phyloP scores from a whole-genome alignment of 768 basidiomycete species.

The Leucosporidium scottii region DNA sequence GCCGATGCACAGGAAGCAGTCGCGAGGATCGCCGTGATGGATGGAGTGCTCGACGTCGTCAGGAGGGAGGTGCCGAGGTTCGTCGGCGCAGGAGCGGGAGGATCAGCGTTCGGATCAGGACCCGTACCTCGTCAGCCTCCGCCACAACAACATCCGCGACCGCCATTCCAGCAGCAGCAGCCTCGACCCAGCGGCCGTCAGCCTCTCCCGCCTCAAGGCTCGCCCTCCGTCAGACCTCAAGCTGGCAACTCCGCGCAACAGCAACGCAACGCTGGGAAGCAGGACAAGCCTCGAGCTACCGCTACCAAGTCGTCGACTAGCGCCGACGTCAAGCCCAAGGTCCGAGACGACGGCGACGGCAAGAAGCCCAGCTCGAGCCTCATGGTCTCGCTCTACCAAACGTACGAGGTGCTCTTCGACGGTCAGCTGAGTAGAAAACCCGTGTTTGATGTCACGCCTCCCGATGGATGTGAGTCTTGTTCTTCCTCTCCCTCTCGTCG shows the following conservation, averaged over 20 bases:
- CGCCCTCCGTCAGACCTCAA: background rate
- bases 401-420: no score
- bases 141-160: background rate
- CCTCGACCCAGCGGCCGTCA: background rate
- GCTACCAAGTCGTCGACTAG: no score
- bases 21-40: background rate
- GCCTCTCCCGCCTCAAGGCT: background rate
- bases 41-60: slow-evolving; percentile 4
- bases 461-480: no score
- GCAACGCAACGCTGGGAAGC: background rate
- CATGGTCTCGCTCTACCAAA: no score
- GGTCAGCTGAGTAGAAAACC: no score
- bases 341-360: no score
- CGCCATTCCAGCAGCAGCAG: background rate
- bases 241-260: no score
- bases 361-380: no score
- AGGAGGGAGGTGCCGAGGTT: background rate
- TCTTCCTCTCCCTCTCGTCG: no score
- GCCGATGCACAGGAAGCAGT: slow-evolving; percentile 14
- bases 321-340: no score
- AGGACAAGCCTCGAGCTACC: background rate
- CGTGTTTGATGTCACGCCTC: no score
- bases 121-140: no score
- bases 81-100: background rate
- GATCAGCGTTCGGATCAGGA: background rate